Evolutionary conservation across 2,329 filamentous ascomycete species (phyloP).

Genomic region (Aspergillus ochraceus): DNA sequence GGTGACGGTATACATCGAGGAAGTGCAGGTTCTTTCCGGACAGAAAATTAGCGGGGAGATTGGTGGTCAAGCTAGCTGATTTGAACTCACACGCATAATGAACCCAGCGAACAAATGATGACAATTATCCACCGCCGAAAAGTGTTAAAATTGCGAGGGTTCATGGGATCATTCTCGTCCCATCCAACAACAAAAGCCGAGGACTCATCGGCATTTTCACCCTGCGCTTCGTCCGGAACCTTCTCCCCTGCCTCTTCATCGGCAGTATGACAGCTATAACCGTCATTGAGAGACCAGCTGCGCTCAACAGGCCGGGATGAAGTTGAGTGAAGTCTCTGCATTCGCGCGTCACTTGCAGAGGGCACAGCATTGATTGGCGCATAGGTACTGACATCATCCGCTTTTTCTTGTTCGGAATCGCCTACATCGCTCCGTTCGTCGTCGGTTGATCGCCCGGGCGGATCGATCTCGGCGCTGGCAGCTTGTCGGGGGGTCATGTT

Average conservation of each 20-base stretch:
- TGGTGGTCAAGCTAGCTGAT: background rate
- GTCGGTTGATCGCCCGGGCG: constrained; percentile 12
- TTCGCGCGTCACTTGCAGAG: constrained; percentile 15
- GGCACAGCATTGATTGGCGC: constrained; percentile 23
- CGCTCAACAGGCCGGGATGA: constrained; percentile 31
- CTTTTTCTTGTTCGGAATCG: constrained; percentile 8
- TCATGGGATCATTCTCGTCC: constrained; percentile 72
- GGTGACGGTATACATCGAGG: constrained; percentile 84
- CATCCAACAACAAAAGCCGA: constrained; percentile 67
- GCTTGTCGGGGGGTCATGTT: constrained; percentile 3
- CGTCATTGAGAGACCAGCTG: constrained; percentile 39
- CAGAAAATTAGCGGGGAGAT: constrained; percentile 4
- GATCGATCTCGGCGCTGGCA: background rate
- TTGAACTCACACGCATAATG: constrained; percentile 77
- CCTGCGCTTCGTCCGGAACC: constrained; percentile 11
- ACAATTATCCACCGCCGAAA: constrained; percentile 79
- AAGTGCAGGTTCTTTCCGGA: constrained; percentile 69
- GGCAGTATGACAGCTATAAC: constrained; percentile 27
- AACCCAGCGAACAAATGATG: constrained; percentile 69
- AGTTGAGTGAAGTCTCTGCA: constrained; percentile 23
- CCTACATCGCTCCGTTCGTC: constrained; percentile 6
- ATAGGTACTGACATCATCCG: constrained; percentile 14
- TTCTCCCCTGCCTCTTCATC: constrained; percentile 25
- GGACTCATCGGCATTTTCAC: constrained; percentile 21
- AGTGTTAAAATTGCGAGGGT: constrained; percentile 67